Evolutionary conservation across 257 asterid species (phyloP), one percentile per base, ranked within the genome.

Genomic region (Salvia rosmarinus): DNA sequence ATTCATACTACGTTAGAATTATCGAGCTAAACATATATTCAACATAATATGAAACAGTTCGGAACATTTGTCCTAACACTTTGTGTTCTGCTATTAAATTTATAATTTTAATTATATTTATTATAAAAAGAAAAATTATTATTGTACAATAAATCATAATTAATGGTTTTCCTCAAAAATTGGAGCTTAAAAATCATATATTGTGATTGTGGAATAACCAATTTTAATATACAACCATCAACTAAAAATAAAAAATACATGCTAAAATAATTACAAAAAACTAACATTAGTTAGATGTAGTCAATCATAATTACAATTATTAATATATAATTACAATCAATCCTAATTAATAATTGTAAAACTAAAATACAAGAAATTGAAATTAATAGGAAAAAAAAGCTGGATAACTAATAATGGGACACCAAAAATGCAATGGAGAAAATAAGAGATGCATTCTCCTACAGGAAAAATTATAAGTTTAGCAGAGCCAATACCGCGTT

Each of bases 371-470:
- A 4, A 52, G 32, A 50, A 10, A 13, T 30, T 12, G 60, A 25
- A 54, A 21, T 20, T 9, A n/a, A n/a, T 54, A 2, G 9, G 21
- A 1, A 21, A 10, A 1, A 3, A 11, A 50, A 17, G 3, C 12
- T 1, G 9, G 23, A 52, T 10, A 54, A 1, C 61, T 23, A 54
- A 54, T 4, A 20, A 12, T 20, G n/a, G 9, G n/a, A 20, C 12
- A 23, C 43, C 1, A 51, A 23, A 21, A 23, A 32, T 21, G 12
- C 23, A 5, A 51, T 0, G 9, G 32, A 50, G 32, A 6, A 54
- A 2, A 52, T 10, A 52, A 14, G 30, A 62, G 5, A 20, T 60
- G 67, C 68, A 40, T 62, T 62, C 35, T 63, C 60, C 62, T 13
- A 35, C 14, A 35, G 34, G 21, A 16, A 11, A 11, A 34, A 44